Conservation (phyloP, 768 basidiomycete genomes). For the Mycena chlorophos region DNA sequence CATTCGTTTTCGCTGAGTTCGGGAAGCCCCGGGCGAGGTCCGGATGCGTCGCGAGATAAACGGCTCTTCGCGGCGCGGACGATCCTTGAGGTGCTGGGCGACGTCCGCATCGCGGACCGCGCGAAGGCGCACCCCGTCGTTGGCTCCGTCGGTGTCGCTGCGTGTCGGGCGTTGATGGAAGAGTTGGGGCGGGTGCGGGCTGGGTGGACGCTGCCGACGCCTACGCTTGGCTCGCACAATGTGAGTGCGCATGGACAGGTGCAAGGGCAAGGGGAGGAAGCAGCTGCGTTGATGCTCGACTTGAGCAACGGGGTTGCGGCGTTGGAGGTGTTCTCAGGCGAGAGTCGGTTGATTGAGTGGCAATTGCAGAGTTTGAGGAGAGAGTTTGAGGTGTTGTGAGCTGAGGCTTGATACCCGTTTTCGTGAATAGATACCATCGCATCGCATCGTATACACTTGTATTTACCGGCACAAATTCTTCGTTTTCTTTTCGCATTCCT, state of each 20-base stretch:
- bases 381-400: background rate
- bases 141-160: conserved; percentile 4
- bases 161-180: conserved; percentile 4
- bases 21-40: background rate
- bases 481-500: too few species aligned
- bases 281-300: background rate
- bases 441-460: too few species aligned
- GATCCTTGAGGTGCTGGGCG: conserved; percentile 11
- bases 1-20: background rate
- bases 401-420: too few species aligned
- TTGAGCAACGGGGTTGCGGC: conserved; percentile 2
- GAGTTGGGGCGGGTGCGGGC: background rate
- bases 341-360: conserved; percentile 4
- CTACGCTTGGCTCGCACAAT: background rate
- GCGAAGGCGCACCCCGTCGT: conserved; percentile 15
- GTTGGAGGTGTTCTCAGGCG: conserved; percentile 7
- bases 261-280: background rate
- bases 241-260: background rate
- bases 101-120: background rate
- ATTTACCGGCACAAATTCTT: too few species aligned
- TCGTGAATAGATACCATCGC: too few species aligned
- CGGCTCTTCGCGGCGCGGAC: conserved; percentile 15
- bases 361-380: background rate
- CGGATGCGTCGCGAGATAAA: background rate
- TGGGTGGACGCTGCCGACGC: background rate